Conservation (phyloP, 805 yeast genomes). For the Isabelozyma pseudorhagii region DNA sequence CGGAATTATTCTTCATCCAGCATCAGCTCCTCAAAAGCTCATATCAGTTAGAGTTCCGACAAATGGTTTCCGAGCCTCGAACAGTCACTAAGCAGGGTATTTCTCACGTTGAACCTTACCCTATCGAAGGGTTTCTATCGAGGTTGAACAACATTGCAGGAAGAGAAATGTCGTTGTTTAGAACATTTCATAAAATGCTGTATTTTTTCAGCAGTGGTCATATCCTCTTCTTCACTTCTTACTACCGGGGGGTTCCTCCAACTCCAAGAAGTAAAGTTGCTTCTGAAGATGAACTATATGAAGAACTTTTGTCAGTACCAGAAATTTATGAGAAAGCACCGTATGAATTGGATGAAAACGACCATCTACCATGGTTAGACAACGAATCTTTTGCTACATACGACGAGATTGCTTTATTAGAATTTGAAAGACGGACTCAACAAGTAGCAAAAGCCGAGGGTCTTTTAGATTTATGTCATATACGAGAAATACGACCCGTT, state of each 20-base stretch:
- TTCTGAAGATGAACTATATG: conserved; percentile 10
- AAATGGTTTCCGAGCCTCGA: conserved; percentile 37
- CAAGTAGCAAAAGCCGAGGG: conserved; percentile 58
- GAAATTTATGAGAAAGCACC: conserved; percentile 48
- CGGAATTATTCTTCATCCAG: conserved; percentile 25
- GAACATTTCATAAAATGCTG: conserved; percentile 48
- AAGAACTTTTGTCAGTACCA: conserved; percentile 24
- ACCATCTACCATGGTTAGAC: conserved; percentile 63
- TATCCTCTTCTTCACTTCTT: conserved; percentile 55
- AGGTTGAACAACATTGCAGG: conserved; percentile 55
- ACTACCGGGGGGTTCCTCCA: conserved; percentile 61
- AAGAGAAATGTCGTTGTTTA: conserved; percentile 26
- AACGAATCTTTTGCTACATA: conserved; percentile 39
- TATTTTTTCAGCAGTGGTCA: conserved; percentile 66
- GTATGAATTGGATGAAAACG: conserved; percentile 46
- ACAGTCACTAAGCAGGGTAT: conserved; percentile 6
- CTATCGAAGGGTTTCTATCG: conserved; percentile 79
- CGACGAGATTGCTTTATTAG: conserved; percentile 62
- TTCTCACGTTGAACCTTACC: conserved; percentile 52
- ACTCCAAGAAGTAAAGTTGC: conserved; percentile 33
- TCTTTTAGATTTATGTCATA: conserved; percentile 55
- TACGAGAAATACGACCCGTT: conserved; percentile 38
- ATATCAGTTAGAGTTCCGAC: conserved; percentile 59
- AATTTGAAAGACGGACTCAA: conserved; percentile 58
- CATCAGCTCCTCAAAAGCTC: conserved; percentile 33